A percentile compares a stretch with the other conserved stretches of the same genome.
Evolutionary conservation across 1,139 yeast species (phyloP).

Genomic region (Candida sp.): DNA sequence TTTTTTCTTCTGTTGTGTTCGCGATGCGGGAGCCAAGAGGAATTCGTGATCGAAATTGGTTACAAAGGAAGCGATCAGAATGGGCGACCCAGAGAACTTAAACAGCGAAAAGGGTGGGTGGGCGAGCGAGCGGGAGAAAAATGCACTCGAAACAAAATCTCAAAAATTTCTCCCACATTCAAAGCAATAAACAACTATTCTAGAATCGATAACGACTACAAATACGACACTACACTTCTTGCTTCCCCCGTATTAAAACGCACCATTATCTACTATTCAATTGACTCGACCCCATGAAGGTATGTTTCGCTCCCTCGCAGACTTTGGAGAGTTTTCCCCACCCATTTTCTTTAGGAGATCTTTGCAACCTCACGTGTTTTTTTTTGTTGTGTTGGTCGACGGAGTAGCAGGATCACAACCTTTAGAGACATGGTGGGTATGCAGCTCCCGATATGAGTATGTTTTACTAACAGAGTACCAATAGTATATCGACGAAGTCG

Average conservation of each 20-base stretch:
- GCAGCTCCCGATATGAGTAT: not conserved
- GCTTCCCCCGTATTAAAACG: no score
- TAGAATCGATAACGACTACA: not conserved
- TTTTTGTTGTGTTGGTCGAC: not conserved
- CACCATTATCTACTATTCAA: not conserved
- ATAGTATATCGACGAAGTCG: constrained; percentile 91
- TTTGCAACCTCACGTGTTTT: constrained; percentile 4
- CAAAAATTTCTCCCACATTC: constrained; percentile 1
- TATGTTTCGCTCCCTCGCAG: not conserved
- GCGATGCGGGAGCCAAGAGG: not conserved
- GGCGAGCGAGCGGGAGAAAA: not conserved
- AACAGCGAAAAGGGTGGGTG: not conserved
- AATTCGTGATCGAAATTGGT: not conserved
- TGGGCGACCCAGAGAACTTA: not conserved
- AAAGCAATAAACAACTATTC: constrained; percentile 1
- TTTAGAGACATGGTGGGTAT: not conserved
- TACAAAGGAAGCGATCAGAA: not conserved
- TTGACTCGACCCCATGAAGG: constrained; percentile 2
- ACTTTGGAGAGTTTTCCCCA: no score
- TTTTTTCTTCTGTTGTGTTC: not conserved
- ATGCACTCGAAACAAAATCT: not conserved
- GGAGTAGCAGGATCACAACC: not conserved
- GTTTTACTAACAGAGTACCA: constrained; percentile 7
- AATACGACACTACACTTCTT: not conserved
- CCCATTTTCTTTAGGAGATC: not conserved